Evolutionary conservation across 2,329 filamentous ascomycete genomes (phyloP).

Genomic region (Pseudocercospora crystallina): DNA sequence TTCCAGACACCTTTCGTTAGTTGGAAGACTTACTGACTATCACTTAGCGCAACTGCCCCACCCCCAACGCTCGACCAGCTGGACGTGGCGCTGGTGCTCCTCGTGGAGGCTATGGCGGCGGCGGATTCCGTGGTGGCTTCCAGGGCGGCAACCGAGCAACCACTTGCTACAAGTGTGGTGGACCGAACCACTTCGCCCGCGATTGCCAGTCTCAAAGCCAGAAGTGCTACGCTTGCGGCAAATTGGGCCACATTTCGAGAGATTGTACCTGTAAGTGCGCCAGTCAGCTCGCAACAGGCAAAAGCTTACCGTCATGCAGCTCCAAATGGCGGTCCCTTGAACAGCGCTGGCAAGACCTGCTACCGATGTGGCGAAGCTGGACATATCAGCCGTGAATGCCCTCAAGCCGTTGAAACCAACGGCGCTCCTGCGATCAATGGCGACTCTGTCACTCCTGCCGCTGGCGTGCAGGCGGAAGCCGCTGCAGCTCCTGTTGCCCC

Average conservation of each 20-base stretch:
- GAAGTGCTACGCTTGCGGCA: slow-evolving; percentile 98
- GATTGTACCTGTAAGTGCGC: slow-evolving; percentile 68
- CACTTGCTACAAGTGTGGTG: slow-evolving; percentile 69
- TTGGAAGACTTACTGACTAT: slow-evolving; percentile 12
- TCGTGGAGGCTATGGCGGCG: slow-evolving; percentile 65
- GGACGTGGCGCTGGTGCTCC: slow-evolving; percentile 61
- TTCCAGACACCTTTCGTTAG: slow-evolving; percentile 23
- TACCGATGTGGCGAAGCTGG: slow-evolving; percentile 95
- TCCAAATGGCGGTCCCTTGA: slow-evolving; percentile 91
- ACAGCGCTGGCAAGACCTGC: slow-evolving; percentile 91
- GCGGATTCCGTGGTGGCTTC: slow-evolving; percentile 69
- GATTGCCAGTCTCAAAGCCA: slow-evolving; percentile 98
- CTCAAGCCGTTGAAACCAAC: slow-evolving; percentile 56
- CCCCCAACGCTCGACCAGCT: slow-evolving; percentile 66
- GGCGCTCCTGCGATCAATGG: slow-evolving; percentile 33
- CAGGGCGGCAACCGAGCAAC: slow-evolving; percentile 65
- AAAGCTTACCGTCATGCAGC: slow-evolving; percentile 44
- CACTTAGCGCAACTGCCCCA: slow-evolving; percentile 74
- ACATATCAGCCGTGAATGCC: slow-evolving; percentile 94
- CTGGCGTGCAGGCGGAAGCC: slow-evolving; percentile 43
- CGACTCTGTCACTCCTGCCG: slow-evolving; percentile 31
- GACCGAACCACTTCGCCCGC: slow-evolving; percentile 96
- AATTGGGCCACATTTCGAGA: slow-evolving; percentile 87
- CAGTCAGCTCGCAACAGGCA: too few relatives aligned
- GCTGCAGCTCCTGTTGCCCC: slow-evolving; percentile 41